Evolutionary conservation across 2,329 filamentous ascomycete species (phyloP).

Genomic region (Herpotrichia juniperi): DNA sequence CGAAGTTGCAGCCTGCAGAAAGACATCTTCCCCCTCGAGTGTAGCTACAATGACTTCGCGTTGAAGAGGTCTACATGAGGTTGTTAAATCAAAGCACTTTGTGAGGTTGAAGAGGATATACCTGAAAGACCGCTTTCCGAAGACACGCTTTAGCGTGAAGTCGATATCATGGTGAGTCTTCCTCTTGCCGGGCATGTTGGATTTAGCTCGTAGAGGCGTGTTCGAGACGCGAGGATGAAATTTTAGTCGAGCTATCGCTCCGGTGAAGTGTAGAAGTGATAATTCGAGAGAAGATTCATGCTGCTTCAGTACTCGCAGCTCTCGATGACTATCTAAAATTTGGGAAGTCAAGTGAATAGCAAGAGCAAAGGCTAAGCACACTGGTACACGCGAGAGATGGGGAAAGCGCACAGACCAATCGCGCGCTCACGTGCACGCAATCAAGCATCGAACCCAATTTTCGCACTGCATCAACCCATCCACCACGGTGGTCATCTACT

Average conservation of each 20-base stretch:
- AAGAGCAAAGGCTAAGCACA: no score
- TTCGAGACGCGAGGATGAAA: neutral
- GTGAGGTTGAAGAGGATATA: conserved; percentile 39
- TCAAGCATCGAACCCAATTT: no score
- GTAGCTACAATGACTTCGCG: conserved; percentile 86
- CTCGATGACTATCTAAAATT: no score
- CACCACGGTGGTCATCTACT: no score
- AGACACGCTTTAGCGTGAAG: conserved; percentile 75
- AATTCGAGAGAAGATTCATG: neutral
- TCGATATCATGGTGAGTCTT: conserved; percentile 64
- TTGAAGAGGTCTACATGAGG: conserved; percentile 71
- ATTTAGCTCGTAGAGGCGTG: neutral
- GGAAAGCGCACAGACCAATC: neutral
- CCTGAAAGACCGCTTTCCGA: conserved; percentile 77
- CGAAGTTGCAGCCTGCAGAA: conserved; percentile 86
- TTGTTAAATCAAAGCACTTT: neutral
- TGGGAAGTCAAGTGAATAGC: no score
- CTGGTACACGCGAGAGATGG: no score
- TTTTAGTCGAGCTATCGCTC: neutral
- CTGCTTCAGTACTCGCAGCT: neutral
- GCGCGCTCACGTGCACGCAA: neutral
- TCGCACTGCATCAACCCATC: no score
- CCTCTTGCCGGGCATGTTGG: conserved; percentile 37
- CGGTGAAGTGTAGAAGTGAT: neutral
- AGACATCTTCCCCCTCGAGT: conserved; percentile 85